Percentiles rank a stretch among this genome's conserved stretches.
Evolutionary conservation across 495 filamentous ascomycete genomes (phyloP).

Genomic region (Daldinia childiae): DNA sequence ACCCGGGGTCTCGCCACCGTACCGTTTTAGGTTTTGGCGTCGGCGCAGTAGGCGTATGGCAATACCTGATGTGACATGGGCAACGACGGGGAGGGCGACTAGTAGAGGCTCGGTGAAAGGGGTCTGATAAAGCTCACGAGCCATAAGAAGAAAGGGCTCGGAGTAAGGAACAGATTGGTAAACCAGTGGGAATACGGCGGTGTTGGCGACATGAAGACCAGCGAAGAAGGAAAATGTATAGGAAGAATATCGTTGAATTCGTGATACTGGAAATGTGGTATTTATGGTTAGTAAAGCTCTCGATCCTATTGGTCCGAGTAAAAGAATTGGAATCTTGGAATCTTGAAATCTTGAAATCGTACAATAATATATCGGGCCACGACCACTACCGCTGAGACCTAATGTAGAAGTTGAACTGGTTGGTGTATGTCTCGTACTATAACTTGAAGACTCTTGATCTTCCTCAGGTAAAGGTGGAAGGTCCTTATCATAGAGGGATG

Average conservation of each 20-base stretch:
- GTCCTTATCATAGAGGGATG: conserved; percentile 66
- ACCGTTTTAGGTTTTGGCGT: conserved; percentile 70
- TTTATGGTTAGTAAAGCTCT: conserved; percentile 11
- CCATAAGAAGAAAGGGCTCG: conserved; percentile 72
- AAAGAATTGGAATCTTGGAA: neutral
- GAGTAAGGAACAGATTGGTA: conserved; percentile 62
- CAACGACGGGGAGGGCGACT: conserved; percentile 65
- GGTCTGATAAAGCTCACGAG: conserved; percentile 84
- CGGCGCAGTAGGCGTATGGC: conserved; percentile 78
- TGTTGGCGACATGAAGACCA: conserved; percentile 79
- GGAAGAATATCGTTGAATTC: conserved; percentile 85
- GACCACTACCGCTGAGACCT: conserved; percentile 65
- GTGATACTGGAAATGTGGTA: conserved; percentile 64
- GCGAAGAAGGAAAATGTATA: conserved; percentile 86
- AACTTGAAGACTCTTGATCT: conserved; percentile 37
- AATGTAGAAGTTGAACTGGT: conserved; percentile 46
- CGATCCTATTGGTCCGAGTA: conserved; percentile 18
- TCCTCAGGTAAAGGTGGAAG: conserved; percentile 57
- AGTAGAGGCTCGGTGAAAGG: conserved; percentile 70
- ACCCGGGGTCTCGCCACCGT: conserved; percentile 62
- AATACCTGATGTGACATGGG: conserved; percentile 72
- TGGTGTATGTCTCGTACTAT: conserved; percentile 29
- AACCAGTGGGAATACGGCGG: conserved; percentile 75
- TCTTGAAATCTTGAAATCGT: conserved; percentile 40
- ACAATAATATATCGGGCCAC: conserved; percentile 70